Base-by-base conservation (phyloP, 176 grass and related monocot species). In the Oryza officinalis region DNA sequence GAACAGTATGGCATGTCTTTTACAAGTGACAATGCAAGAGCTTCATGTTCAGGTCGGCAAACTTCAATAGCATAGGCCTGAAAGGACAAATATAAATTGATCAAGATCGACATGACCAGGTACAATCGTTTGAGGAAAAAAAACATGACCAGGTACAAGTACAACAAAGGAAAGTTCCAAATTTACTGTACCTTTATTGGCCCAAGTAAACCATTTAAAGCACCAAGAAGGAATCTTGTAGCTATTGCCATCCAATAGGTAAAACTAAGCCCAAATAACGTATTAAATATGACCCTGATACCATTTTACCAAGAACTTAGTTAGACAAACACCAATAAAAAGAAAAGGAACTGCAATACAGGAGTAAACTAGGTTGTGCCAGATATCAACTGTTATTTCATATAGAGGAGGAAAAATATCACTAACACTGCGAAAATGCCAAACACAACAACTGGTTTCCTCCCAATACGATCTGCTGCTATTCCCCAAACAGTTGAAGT, bases 31-130 rank as follows among this genome's bases (percentile, higher is more conserved):
- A 94, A 68, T 57, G 77, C 92, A 46, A 97, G 46, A 79, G 92
- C 88, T 89, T 97, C 92, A 89, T 97, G 81, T 86, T 97, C 92
- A 43, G 84, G 77, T 59, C 82, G 87, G 78, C 92, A 92, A 87
- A 97, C 84, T 93, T 97, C 95, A 80, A 91, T 87, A 70, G 88
- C 76, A 92, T 97, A 97, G 41, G 95, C 92, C 95, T 97, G 84
- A 15, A 26, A 82, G 90, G 18, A 32, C 13, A 50, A 46, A 23
- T 4, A 83, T 72, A 40, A 63, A 59, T 23, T 43, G 60, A 78
- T 74, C 27, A 79, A 6, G 6, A 35, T 7, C 33, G 6, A 60
- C n/a, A 52, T 52, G 20, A 61, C 57, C n/a, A 13, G 61, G 64
- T 75, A 59, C 11, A 13, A 26, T 6, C 5, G 5, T 35, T 35